These are phyloP conservation scores for Beauveria sp. DNA, from an alignment of 2,329 filamentous ascomycete genomes.

Conservation along the genomic window DNA sequence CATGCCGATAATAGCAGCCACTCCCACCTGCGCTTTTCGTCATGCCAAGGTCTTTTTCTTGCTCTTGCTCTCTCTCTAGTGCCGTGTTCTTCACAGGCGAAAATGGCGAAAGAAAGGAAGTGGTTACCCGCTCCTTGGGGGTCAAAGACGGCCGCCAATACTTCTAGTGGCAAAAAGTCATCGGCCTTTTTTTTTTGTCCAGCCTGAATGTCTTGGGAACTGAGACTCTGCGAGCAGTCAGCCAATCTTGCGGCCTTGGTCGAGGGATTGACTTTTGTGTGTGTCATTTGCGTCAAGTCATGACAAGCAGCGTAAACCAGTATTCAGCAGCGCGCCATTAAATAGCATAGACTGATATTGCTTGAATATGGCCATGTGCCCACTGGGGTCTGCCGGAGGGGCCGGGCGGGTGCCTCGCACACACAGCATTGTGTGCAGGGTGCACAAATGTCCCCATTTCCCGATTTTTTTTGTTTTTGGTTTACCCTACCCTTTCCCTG, in stretches of 20 bases:
- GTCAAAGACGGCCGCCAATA: too few relatives aligned
- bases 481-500: too few relatives aligned
- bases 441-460: not conserved
- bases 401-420: not conserved
- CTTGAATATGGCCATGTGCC: not conserved
- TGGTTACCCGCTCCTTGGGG: too few relatives aligned
- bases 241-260: too few relatives aligned
- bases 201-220: too few relatives aligned
- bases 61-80: too few relatives aligned
- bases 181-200: too few relatives aligned
- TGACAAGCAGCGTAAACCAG: not conserved
- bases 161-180: too few relatives aligned
- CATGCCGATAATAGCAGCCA: not conserved
- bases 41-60: conserved; percentile 2
- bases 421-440: not conserved
- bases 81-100: too few relatives aligned
- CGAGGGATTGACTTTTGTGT: too few relatives aligned
- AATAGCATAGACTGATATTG: not conserved
- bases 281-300: not conserved
- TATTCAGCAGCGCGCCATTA: not conserved
- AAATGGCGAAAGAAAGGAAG: not conserved
- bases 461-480: not conserved
- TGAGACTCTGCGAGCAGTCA: too few relatives aligned
- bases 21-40: conserved; percentile 3
- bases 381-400: not conserved